Base-by-base conservation (phyloP, 2,329 filamentous ascomycete species). In the Phaeosphaeria sp. region DNA sequence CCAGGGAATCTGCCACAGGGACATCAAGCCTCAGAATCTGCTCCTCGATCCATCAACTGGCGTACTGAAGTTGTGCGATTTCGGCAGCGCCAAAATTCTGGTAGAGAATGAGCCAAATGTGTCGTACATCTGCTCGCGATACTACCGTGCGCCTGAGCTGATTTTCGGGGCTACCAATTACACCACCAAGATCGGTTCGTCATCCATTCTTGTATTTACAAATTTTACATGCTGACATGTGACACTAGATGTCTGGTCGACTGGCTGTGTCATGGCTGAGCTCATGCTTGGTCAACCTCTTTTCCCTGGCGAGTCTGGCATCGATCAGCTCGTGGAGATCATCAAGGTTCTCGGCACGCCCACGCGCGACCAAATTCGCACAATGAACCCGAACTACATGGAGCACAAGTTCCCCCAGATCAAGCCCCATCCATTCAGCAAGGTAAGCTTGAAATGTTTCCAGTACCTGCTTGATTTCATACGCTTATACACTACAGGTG, bases 301-400 rank as follows among this genome's bases (percentile, higher is more conserved):
- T 61, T 99, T 99, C 84, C 95, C 95, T 23, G 95, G 95, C 72
- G 95, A 99, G 80, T 99, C 95, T 48, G 95, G 95, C 64, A 99
- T 99, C 73, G 95, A 99, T 77, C 95, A 99, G 78, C 84, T 99
- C 49, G 95, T 99, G 46, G 95, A 99, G 80, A 99, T 99, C 77
- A 99, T 99, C 85, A 99, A 99, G 82, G 94, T 99, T 52, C 83
- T 99, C 60, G 95, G 95, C 59, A 99, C 95, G 18, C 95, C 95
- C 18, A 98, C 95, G 36, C 87, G 95, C 65, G 95, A 99, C 78
- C 95, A 99, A 80, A 99, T 99, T 74, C 91, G 95, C 69, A 99
- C 95, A 66, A 99, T 99, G 95, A 99, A 99, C 80, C 95, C 95
- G 58, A 99, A 99, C 81, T 99, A 99, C 81, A 99, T 99, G 95